phyloP scores from a whole-genome alignment of 306 rosid genomes.

The Inga leiocalycina region DNA sequence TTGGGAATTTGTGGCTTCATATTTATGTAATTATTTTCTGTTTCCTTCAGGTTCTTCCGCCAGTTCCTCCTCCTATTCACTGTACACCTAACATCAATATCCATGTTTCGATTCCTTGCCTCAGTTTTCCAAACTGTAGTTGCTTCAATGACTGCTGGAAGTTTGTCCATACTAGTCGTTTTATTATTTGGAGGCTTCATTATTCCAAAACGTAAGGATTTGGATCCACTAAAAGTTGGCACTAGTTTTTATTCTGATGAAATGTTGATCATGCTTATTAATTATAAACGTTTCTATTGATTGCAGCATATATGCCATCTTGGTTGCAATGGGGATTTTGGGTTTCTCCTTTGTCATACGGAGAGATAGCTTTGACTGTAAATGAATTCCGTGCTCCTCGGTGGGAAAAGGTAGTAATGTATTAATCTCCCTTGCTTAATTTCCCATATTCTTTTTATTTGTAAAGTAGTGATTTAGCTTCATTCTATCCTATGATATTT shows the following conservation, averaged over 20 bases:
- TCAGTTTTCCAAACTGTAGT: constrained; percentile 48
- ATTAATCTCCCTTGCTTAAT: not conserved
- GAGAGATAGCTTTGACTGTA: constrained; percentile 47
- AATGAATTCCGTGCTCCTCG: constrained; percentile 66
- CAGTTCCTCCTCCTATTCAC: constrained; percentile 54
- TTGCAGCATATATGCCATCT: constrained; percentile 59
- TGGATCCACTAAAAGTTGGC: constrained; percentile 15
- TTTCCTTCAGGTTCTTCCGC: constrained; percentile 52
- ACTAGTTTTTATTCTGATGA: not conserved
- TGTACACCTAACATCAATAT: constrained; percentile 48
- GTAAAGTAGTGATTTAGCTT: not conserved
- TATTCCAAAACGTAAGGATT: constrained; percentile 50
- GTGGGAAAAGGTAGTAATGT: constrained; percentile 57
- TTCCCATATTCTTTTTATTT: not conserved
- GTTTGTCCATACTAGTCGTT: constrained; percentile 33
- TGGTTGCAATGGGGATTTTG: constrained; percentile 69
- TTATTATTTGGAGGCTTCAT: constrained; percentile 58
- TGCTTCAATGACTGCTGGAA: constrained; percentile 40
- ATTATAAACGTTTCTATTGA: constrained; percentile 29
- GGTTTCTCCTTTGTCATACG: constrained; percentile 68
- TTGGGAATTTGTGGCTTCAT: constrained; percentile 17
- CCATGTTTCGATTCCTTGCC: constrained; percentile 58
- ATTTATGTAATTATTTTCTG: not conserved
- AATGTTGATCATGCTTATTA: constrained; percentile 23
- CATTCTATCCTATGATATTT: not conserved